Evolutionary conservation across 2,329 filamentous ascomycete genomes (phyloP), one percentile per base, ranked within the genome.

Genomic region (Coniella vitis): DNA sequence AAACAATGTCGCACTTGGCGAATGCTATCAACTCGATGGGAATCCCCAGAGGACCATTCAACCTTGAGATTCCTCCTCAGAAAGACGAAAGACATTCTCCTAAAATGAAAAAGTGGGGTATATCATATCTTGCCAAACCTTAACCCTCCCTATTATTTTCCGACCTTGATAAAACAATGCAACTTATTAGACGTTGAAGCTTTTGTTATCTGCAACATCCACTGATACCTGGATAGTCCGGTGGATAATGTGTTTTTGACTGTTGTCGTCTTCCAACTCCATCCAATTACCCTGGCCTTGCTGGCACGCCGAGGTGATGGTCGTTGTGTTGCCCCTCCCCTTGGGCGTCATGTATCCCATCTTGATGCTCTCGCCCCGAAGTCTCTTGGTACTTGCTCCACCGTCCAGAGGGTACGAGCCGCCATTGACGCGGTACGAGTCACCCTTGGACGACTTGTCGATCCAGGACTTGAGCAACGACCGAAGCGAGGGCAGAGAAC

Each of bases 401-500:
- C 32, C 38, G 22, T 35, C 20, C 29, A 37, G 20, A 10, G 38
- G 38, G n/a, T 38, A 31, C 12, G n/a, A 22, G 3, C 17, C 21
- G 12, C 31, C 22, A 14, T 21, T 42, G 9, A 42, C 42, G 21
- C 32, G 32, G 17, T 48, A 48, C 3, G 39, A 38, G 20, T 31
- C 22, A 14, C 38, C 46, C 3, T 25, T 38, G 10, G 39, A 29
- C 2, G 46, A 43, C 38, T 48, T 48, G 5, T 48, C 46, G 21
- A 48, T 41, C 46, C 46, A 48, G 14, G 46, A 38, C 29, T 48
- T 48, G 13, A 48, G 38, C 16, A 48, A 21, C 29, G 46, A 31
- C 13, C 46, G 46, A 7, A 48, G 46, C 12, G 46, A 48, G 8
- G 46, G 46, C 20, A 48, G 17, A 21, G 46, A 48, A 7, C 46